Evolutionary conservation across 139 green algal species (phyloP), one percentile per base, ranked within the genome.

Genomic region (Astrephomene gubernaculifera): DNA sequence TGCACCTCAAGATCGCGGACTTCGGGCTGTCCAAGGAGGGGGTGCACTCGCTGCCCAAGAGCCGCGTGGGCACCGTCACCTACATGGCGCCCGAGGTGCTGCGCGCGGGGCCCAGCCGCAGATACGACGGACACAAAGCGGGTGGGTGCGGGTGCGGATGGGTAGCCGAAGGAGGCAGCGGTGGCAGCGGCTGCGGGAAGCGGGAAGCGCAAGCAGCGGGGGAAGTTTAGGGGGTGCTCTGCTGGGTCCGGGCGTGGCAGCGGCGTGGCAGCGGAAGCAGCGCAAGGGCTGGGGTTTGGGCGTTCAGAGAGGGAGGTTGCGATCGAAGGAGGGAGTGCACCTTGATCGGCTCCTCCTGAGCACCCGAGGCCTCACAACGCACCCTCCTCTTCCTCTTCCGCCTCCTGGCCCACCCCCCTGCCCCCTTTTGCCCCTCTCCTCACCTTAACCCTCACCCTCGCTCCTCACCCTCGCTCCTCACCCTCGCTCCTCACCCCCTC

Each of bases 61-160:
- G 63, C 63, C 43, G 79, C 33, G 79, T 85, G 22, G 79, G 79
- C 45, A 85, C 79, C 19, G 79, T 85, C 17, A 83, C 76, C 22
- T 83, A 82, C 72, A 80, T 80, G 72, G 72, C 91, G 2, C 91
- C 91, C n/a, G 91, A 94, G 79, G 91, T 93, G 35, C 76, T 94
- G 39, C 63, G 87, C 57, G 85, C 91, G 45, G 79, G 87, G 22
- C 79, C 64, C 72, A 86, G 72, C 52, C 31, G 83, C 14, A 31
- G 60, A 21, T 88, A 92, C n/a, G 87, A 91, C 82, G 88, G 88
- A n/a, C 72, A 84, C 81, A 90, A 82, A 44, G 70, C 76, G n/a
- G 76, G 76, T 83, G 76, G 21, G 75, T 41, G 70, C 25, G 12
- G 49, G 49, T n/a, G n/a, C n/a, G n/a, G n/a, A n/a, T n/a, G n/a